A percentile compares a stretch with the other conserved stretches of the same genome.
phyloP scores from a whole-genome alignment of 306 rosid genomes.

The Citrullus mucosospermus region DNA sequence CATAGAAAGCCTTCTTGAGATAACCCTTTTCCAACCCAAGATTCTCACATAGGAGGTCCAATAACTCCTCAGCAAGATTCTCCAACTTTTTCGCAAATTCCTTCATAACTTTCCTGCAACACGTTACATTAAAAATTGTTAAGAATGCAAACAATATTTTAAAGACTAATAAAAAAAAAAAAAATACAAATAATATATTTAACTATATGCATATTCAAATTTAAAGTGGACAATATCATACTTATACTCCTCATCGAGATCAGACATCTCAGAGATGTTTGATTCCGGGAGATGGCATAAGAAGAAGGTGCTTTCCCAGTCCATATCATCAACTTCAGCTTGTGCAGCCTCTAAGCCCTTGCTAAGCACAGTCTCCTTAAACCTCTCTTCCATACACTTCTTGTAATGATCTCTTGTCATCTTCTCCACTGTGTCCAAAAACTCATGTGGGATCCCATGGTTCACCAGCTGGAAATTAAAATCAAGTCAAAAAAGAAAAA shows the following conservation, averaged over 20 bases:
- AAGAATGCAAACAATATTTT: not conserved
- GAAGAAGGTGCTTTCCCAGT: constrained; percentile 79
- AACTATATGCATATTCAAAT: not conserved
- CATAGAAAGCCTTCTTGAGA: constrained; percentile 60
- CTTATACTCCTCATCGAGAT: constrained; percentile 66
- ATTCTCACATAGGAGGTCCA: constrained; percentile 80
- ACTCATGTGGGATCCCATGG: constrained; percentile 55
- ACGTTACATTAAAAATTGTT: not conserved
- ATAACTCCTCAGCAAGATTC: constrained; percentile 60
- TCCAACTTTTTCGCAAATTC: constrained; percentile 61
- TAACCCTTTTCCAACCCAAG: constrained; percentile 84
- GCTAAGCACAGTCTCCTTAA: constrained; percentile 44
- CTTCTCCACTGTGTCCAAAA: constrained; percentile 64
- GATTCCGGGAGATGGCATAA: constrained; percentile 67
- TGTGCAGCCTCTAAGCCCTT: constrained; percentile 50
- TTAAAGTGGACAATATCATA: not conserved
- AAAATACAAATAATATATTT: too few relatives aligned
- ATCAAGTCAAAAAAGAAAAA: not conserved
- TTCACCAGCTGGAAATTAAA: constrained; percentile 33
- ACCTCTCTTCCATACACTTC: constrained; percentile 61
- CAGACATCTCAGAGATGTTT: constrained; percentile 55
- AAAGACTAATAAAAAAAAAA: not conserved
- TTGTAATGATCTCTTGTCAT: constrained; percentile 65
- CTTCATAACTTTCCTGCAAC: constrained; percentile 55
- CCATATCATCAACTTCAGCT: constrained; percentile 64